Conservation (phyloP, 176 grass and related monocot genomes). For the Phyllostachys edulis region DNA sequence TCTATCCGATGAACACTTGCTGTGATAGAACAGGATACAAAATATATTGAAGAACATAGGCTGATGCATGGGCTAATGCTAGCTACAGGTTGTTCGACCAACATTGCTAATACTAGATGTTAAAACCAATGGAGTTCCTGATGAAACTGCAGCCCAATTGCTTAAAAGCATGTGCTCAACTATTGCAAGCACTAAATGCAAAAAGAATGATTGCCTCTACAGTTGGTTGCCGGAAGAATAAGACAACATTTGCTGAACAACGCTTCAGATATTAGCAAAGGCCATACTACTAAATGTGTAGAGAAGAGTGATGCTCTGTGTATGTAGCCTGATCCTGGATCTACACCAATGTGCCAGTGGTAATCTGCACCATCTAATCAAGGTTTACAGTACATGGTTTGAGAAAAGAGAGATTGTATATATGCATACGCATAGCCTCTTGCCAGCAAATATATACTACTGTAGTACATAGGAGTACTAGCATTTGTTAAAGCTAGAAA, state of each 20-base stretch:
- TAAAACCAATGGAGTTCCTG: background rate
- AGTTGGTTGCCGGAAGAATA: slow-evolving; percentile 1
- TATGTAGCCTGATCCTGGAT: background rate
- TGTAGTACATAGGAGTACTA: background rate
- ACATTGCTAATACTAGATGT: no score
- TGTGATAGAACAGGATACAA: background rate
- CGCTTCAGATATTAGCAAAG: background rate
- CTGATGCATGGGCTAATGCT: background rate
- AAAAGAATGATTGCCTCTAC: slow-evolving; percentile 19
- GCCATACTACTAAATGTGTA: background rate
- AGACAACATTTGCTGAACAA: background rate
- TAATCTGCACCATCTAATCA: background rate
- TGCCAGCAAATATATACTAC: background rate
- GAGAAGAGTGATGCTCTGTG: background rate
- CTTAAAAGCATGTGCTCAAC: background rate
- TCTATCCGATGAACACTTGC: background rate
- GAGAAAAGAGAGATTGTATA: background rate
- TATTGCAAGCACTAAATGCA: slow-evolving; percentile 35
- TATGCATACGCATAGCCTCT: background rate
- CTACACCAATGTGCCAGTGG: background rate
- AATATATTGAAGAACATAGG: background rate
- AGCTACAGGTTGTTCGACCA: slow-evolving; percentile 7
- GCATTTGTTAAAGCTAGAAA: background rate
- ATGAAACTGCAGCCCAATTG: background rate
- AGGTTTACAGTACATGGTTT: background rate